Conservation (phyloP, 345 rosid species). For the Bretschneidera sinensis region DNA sequence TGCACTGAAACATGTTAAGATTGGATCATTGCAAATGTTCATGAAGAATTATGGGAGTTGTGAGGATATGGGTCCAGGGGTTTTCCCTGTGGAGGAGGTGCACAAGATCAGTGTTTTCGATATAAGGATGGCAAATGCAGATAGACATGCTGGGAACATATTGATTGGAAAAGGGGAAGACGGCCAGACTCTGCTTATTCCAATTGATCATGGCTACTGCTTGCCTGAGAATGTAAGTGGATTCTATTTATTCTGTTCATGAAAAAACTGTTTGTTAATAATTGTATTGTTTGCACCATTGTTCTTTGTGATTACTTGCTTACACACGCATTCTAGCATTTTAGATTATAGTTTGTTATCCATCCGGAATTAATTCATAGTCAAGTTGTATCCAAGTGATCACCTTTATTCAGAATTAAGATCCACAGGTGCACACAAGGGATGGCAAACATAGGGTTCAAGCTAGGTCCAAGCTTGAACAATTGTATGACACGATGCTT, state of each 20-base stretch:
- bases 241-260: slow-evolving; percentile 5
- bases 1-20: slow-evolving; percentile 43
- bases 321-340: neutral
- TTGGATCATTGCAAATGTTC: slow-evolving; percentile 88
- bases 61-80: slow-evolving; percentile 82
- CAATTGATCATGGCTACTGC: slow-evolving; percentile 98
- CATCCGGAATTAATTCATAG: neutral
- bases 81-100: slow-evolving; percentile 77
- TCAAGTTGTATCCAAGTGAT: neutral
- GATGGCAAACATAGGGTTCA: too few relatives aligned
- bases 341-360: neutral
- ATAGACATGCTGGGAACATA: slow-evolving; percentile 88
- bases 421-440: too few relatives aligned
- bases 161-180: slow-evolving; percentile 51
- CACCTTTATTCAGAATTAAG: neutral
- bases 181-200: slow-evolving; percentile 60
- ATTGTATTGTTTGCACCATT: neutral
- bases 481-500: neutral
- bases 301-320: neutral
- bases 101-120: slow-evolving; percentile 89
- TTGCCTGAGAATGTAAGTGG: slow-evolving; percentile 78
- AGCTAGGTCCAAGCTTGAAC: neutral
- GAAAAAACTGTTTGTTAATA: neutral
- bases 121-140: slow-evolving; percentile 86
- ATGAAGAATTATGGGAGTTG: slow-evolving; percentile 79